Percentiles rank a stretch among this genome's conserved stretches.
phyloP scores from a whole-genome alignment of 805 yeast species.

The Priceomyces castillae region DNA sequence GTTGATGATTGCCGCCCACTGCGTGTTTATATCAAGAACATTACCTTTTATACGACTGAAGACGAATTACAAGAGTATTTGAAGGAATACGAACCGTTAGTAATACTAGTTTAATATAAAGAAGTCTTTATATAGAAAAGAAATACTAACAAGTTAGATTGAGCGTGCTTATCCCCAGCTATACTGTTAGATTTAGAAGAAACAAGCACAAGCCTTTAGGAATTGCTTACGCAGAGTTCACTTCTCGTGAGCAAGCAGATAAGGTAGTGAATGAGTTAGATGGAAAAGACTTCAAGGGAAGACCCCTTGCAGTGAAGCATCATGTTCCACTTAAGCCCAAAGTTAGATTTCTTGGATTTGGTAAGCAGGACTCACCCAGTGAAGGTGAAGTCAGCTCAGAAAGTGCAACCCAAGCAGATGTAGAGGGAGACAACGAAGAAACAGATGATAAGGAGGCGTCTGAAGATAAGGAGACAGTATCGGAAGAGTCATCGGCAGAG shows the following conservation, averaged over 20 bases:
- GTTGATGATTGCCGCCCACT: conserved; percentile 6
- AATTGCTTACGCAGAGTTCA: conserved; percentile 42
- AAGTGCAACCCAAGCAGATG: neutral
- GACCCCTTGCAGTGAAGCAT: conserved; percentile 37
- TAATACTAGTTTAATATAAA: conserved; percentile 8
- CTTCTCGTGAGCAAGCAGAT: conserved; percentile 25
- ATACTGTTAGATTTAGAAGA: conserved; percentile 47
- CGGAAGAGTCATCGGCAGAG: neutral
- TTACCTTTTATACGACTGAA: conserved; percentile 52
- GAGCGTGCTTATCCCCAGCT: conserved; percentile 53
- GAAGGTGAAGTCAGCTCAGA: neutral
- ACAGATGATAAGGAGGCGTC: neutral
- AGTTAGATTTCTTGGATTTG: conserved; percentile 5
- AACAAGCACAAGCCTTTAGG: conserved; percentile 52
- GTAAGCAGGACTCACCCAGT: neutral
- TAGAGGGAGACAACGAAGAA: conserved; percentile 1
- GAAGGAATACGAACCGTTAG: conserved; percentile 47
- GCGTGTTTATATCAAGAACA: conserved; percentile 54
- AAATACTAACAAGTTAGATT: conserved; percentile 12
- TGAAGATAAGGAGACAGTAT: neutral
- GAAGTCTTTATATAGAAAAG: too few relatives aligned
- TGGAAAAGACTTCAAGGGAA: conserved; percentile 29
- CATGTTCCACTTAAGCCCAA: conserved; percentile 44
- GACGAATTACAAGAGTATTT: conserved; percentile 47
- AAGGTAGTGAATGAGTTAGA: conserved; percentile 25